Base-by-base conservation (phyloP, 345 rosid genomes). In the Eucalyptus pauciflora region DNA sequence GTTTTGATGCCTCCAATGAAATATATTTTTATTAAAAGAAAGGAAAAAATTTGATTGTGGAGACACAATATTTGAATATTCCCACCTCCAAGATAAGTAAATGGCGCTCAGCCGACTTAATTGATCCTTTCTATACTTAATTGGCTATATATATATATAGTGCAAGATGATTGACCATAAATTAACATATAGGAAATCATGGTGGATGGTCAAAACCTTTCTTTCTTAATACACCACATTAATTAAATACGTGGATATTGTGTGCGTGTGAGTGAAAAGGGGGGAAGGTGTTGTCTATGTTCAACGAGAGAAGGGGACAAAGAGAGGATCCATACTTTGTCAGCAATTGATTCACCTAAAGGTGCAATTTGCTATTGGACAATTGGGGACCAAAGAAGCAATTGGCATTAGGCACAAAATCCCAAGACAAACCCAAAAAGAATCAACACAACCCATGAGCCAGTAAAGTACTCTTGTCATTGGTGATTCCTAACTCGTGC, bases 131-230 rank as follows among this genome's bases (percentile, higher is more conserved):
- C 24, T 52, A 52, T 18, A 52, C 24, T 52, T 18, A 60, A 60
- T 60, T 60, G 13, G 16, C 31, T 22, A 7, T 54, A 8, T 54
- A 22, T 25, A 25, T 25, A 58, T 25, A 25, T 27, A 60, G 31
- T 8, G 1, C 56, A 52, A 17, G 54, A 16, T 0, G 22, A 64
- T 3, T 0, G 0, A 4, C 22, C 6, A 67, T 14, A 67, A 67
- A 67, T 67, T 31, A 67, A 67, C 6, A 31, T 67, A 67, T 8
- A 33, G 45, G 4, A 33, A 10, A 17, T 17, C 45, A 69, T 3
- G 11, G 5, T 16, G 79, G 79, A 67, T 67, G 79, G 22, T 16
- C 22, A 5, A 5, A 8, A 37, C 43, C 43, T 67, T 16, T 67
- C 43, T 67, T 31, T 31, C 41, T 31, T 16, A 16, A 37, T 67